Base-by-base conservation (phyloP, 805 yeast genomes). In the Suhomyces sp. region DNA sequence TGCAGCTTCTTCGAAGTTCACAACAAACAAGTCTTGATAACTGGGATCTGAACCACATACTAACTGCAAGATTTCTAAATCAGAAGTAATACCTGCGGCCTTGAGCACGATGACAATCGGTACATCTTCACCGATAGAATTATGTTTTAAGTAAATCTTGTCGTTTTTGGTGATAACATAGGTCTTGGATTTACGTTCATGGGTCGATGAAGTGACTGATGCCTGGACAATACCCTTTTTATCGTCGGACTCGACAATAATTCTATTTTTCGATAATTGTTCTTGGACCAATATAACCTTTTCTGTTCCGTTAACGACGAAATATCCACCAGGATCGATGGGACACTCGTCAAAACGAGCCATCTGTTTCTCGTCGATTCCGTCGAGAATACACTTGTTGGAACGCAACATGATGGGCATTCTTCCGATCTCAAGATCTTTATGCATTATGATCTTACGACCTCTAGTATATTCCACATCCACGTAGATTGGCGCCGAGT, bases 321-420 rank as follows among this genome's bases (percentile, higher is more conserved):
- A 93, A 56, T 93, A 93, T 52, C 98, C 98, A 65, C 98, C 98
- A 5, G 98, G 98, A 63, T 93, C 98, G 32, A 93, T 70, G 0
- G 98, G 98, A 62, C 98, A 93, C 63, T 93, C 98, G 49, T 86
- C 82, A 47, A 85, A 70, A 17, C 66, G 66, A 0, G 98, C 97
- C 98, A 93, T 91, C 48, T 79, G 83, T 19, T 67, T 59, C 52
- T 91, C 96, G 33, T 78, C 70, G 31, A 84, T 79, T 13, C 88
- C 95, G 43, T 79, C 79, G 40, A 93, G 68, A 22, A 87, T 81
- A 73, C 98, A 93, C 58, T 88, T 88, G 56, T 88, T 86, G 17
- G 96, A 85, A 50, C 97, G 74, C 50, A 93, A 72, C 98, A 93
- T 93, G 52, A 93, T 81, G n/a, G 98, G 98, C 96, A 93, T 93